Conservation (phyloP, 495 filamentous ascomycete species). For the Aspergillus cavernicola region DNA sequence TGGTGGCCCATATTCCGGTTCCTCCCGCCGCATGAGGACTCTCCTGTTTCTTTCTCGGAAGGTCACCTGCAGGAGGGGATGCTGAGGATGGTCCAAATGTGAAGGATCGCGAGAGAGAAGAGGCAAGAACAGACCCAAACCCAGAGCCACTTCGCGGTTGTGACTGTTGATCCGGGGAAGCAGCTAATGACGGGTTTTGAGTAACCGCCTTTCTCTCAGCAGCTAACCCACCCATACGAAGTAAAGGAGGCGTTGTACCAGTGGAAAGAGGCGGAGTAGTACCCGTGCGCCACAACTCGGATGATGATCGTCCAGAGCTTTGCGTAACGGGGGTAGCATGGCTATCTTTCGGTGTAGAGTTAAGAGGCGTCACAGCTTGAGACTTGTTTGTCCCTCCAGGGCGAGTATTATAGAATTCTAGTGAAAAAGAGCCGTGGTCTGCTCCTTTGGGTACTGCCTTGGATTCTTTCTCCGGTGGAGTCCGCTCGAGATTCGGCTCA, state of each 20-base stretch:
- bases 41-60: slow-evolving; percentile 59
- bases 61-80: slow-evolving; percentile 53
- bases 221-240: slow-evolving; percentile 29
- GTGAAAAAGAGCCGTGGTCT: slow-evolving; percentile 28
- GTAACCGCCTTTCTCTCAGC: slow-evolving; percentile 36
- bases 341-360: slow-evolving; percentile 56
- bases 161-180: slow-evolving; percentile 64
- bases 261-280: slow-evolving; percentile 52
- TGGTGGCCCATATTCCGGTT: slow-evolving; percentile 61
- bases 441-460: slow-evolving; percentile 17
- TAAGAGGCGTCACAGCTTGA: slow-evolving; percentile 34
- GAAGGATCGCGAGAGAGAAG: slow-evolving; percentile 69
- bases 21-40: slow-evolving; percentile 59
- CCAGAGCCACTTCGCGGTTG: slow-evolving; percentile 41
- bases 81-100: slow-evolving; percentile 61
- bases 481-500: slow-evolving; percentile 47
- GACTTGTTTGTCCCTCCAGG: slow-evolving; percentile 29
- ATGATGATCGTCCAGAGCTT: slow-evolving; percentile 49
- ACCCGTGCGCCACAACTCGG: slow-evolving; percentile 39
- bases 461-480: slow-evolving; percentile 3
- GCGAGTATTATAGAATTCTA: slow-evolving; percentile 29
- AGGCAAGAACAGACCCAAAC: slow-evolving; percentile 58
- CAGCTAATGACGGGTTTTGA: slow-evolving; percentile 59
- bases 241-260: slow-evolving; percentile 64
- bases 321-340: slow-evolving; percentile 54